A percentile compares a stretch with the other conserved stretches of the same genome.
Evolutionary conservation across 345 rosid genomes (phyloP).

Genomic region (Mallotus nudiflorus): DNA sequence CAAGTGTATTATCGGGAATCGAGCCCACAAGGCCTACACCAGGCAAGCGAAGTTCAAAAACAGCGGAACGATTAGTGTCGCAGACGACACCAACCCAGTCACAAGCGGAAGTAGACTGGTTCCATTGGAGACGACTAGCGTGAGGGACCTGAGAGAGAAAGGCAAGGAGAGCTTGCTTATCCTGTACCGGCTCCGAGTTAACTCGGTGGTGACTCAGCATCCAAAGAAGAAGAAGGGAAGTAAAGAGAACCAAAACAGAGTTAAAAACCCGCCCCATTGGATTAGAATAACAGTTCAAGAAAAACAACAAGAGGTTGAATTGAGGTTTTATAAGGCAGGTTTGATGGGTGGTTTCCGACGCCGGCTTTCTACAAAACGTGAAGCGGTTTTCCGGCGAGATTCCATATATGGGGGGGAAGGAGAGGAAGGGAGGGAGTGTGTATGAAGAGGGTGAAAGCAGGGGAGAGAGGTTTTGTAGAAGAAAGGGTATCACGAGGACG

Average conservation of each 20-base stretch:
- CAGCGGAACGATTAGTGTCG: constrained; percentile 50
- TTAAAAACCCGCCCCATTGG: constrained; percentile 6
- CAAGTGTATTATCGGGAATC: constrained; percentile 66
- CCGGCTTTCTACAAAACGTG: constrained; percentile 22
- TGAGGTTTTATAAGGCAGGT: constrained; percentile 15
- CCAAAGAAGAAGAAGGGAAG: constrained; percentile 30
- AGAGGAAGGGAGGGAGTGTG: not conserved
- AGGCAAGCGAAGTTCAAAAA: constrained; percentile 73
- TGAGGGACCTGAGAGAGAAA: constrained; percentile 61
- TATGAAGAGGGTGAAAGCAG: not conserved
- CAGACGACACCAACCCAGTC: constrained; percentile 84
- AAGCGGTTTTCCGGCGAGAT: constrained; percentile 37
- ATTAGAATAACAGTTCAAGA: not conserved
- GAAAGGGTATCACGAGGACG: constrained; percentile 17
- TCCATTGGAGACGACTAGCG: constrained; percentile 78
- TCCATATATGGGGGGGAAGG: constrained; percentile 34
- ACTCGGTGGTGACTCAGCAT: constrained; percentile 39
- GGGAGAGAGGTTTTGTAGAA: constrained; percentile 1
- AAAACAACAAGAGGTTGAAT: not conserved
- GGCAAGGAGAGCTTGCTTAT: constrained; percentile 79
- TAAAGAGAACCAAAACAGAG: constrained; percentile 18
- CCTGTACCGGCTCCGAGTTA: constrained; percentile 63
- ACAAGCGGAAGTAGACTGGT: constrained; percentile 68
- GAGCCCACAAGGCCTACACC: constrained; percentile 78
- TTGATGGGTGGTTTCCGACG: constrained; percentile 3